Percentiles rank a stretch among this genome's conserved stretches.
Evolutionary conservation across 2,329 filamentous ascomycete species (phyloP).

Genomic region (Cercospora janseana): DNA sequence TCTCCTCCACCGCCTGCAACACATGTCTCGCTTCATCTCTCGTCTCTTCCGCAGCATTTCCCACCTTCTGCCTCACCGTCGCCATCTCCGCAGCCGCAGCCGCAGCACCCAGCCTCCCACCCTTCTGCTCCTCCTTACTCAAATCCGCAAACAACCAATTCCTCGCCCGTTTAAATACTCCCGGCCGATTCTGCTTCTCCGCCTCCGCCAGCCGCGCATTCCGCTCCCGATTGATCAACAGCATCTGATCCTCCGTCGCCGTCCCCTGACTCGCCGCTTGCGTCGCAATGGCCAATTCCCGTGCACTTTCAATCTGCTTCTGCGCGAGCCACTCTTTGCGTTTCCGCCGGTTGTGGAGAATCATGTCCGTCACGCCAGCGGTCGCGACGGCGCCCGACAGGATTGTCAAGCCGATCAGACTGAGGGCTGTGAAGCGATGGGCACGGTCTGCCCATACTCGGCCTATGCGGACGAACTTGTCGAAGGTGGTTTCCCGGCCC

Average conservation of each 20-base stretch:
- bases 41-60: conserved; percentile 11
- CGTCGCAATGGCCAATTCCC: conserved; percentile 46
- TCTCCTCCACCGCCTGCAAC: conserved; percentile 38
- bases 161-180: conserved; percentile 38
- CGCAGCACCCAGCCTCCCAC: conserved; percentile 37
- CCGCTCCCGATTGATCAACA: conserved; percentile 57
- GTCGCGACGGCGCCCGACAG: conserved; percentile 60
- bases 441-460: conserved; percentile 59
- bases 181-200: conserved; percentile 38
- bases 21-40: conserved; percentile 30
- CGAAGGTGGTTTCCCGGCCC: conserved; percentile 54
- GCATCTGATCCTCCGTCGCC: conserved; percentile 52
- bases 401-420: conserved; percentile 61
- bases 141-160: conserved; percentile 37
- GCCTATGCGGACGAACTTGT: conserved; percentile 54
- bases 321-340: conserved; percentile 59
- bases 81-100: conserved; percentile 17
- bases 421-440: conserved; percentile 59
- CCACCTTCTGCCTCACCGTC: conserved; percentile 10
- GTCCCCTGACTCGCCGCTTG: conserved; percentile 44
- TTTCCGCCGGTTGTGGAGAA: conserved; percentile 66
- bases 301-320: conserved; percentile 48
- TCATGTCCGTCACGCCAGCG: conserved; percentile 65
- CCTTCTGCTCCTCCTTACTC: conserved; percentile 40
- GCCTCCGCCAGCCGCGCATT: conserved; percentile 59